Evolutionary conservation across 257 asterid species (phyloP).

Genomic region (Oldenlandia corymbosa): DNA sequence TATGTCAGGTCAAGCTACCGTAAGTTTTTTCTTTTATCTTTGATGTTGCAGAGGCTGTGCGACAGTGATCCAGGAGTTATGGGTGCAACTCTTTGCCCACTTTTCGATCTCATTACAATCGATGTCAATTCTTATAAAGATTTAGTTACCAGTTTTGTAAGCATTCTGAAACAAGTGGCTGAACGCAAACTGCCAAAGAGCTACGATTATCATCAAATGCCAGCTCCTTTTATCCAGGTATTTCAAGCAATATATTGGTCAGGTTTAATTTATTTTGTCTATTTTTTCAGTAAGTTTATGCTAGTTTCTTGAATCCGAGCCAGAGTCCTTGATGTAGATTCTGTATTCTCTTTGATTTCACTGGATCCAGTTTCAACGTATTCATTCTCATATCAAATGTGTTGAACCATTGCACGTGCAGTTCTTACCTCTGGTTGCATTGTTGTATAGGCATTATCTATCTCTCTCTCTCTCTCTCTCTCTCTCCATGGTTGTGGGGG

Average conservation of each 20-base stretch:
- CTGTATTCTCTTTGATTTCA: neutral
- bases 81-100: conserved; percentile 97
- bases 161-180: conserved; percentile 94
- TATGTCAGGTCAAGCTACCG: no score
- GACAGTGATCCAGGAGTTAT: conserved; percentile 99
- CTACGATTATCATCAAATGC: conserved; percentile 97
- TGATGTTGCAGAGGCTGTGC: conserved; percentile 68
- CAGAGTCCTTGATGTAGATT: neutral
- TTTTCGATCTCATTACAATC: conserved; percentile 65
- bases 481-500: neutral
- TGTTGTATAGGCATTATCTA: no score
- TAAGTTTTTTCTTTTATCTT: conserved; percentile 3
- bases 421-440: no score
- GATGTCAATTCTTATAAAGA: conserved; percentile 82
- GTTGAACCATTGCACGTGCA: neutral
- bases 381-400: neutral
- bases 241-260: neutral
- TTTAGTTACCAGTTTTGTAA: conserved; percentile 78
- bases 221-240: conserved; percentile 98
- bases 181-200: conserved; percentile 91
- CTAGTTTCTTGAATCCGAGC: neutral
- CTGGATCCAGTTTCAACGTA: neutral
- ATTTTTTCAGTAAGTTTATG: neutral
- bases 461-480: neutral
- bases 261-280: neutral